phyloP scores from a whole-genome alignment of 2,329 filamentous ascomycete species.

The Sarocladium oryzae region DNA sequence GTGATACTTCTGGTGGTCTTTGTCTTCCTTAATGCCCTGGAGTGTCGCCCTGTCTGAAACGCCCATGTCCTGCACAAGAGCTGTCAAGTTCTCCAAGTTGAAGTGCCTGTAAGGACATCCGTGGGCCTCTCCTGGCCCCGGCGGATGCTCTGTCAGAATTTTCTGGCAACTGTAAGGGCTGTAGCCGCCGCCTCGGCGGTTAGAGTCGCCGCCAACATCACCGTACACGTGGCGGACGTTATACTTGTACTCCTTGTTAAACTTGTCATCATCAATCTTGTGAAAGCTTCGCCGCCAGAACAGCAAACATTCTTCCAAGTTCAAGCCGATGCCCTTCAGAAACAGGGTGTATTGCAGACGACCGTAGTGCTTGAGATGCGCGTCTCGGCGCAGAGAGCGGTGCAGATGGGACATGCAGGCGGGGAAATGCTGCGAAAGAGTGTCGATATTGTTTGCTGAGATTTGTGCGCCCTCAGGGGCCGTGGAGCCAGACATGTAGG shows the following conservation, averaged over 20 bases:
- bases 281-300: slow-evolving; percentile 90
- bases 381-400: slow-evolving; percentile 75
- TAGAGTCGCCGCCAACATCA: slow-evolving; percentile 88
- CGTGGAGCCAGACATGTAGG: slow-evolving; percentile 59
- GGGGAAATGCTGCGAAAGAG: slow-evolving; percentile 74
- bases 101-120: slow-evolving; percentile 98
- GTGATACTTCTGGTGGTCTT: slow-evolving; percentile 81
- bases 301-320: slow-evolving; percentile 79
- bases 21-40: slow-evolving; percentile 79
- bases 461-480: slow-evolving; percentile 66
- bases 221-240: slow-evolving; percentile 94
- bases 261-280: slow-evolving; percentile 84
- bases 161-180: slow-evolving; percentile 92
- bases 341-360: slow-evolving; percentile 94
- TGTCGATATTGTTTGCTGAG: slow-evolving; percentile 72
- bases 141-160: slow-evolving; percentile 82
- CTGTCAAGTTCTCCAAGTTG: slow-evolving; percentile 74
- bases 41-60: slow-evolving; percentile 72
- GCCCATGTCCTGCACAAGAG: slow-evolving; percentile 70
- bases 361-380: slow-evolving; percentile 87
- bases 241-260: slow-evolving; percentile 97
- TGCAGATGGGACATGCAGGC: slow-evolving; percentile 94
- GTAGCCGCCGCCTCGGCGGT: slow-evolving; percentile 80
- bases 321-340: slow-evolving; percentile 90
- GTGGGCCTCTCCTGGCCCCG: slow-evolving; percentile 80